These are phyloP conservation scores for Radiomyces spectabilis DNA, from an alignment of 192 early-diverging fungal species.

Conservation along the genomic window DNA sequence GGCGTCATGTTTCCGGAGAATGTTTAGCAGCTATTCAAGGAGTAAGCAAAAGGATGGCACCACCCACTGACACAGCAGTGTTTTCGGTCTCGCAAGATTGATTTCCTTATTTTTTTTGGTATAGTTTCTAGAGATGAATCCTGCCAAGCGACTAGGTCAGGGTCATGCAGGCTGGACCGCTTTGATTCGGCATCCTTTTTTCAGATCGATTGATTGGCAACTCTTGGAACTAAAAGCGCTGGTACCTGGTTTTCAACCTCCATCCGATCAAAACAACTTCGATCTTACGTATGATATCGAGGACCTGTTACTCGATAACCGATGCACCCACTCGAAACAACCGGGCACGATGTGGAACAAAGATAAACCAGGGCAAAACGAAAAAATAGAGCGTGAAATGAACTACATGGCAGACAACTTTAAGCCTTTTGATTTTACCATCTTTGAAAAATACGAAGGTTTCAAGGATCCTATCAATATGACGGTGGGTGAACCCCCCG, in stretches of 20 bases:
- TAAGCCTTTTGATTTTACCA: conserved; percentile 76
- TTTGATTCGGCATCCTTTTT: conserved; percentile 46
- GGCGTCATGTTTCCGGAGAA: conserved; percentile 45
- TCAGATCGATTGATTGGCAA: conserved; percentile 40
- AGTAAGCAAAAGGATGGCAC: conserved; percentile 27
- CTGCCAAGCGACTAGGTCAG: conserved; percentile 40
- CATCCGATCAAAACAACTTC: conserved; percentile 80
- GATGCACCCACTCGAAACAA: not conserved
- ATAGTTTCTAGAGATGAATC: conserved; percentile 50
- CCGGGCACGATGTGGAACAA: not conserved
- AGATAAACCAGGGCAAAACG: not conserved
- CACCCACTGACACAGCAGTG: not conserved
- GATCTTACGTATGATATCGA: conserved; percentile 95
- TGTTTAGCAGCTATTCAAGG: conserved; percentile 65
- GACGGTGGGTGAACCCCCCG: conserved; percentile 58
- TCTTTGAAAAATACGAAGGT: conserved; percentile 69
- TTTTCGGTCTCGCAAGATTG: not conserved
- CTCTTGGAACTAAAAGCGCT: conserved; percentile 37
- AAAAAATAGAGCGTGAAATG: conserved; percentile 58
- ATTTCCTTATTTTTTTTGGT: not conserved
- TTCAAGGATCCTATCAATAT: conserved; percentile 50
- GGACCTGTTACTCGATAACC: conserved; percentile 76
- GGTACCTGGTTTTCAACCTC: conserved; percentile 40
- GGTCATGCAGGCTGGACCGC: conserved; percentile 31
- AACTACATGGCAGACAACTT: conserved; percentile 69